Conservation (phyloP, 352 stramenopile genomes). For the Globisporangium takayamanum region DNA sequence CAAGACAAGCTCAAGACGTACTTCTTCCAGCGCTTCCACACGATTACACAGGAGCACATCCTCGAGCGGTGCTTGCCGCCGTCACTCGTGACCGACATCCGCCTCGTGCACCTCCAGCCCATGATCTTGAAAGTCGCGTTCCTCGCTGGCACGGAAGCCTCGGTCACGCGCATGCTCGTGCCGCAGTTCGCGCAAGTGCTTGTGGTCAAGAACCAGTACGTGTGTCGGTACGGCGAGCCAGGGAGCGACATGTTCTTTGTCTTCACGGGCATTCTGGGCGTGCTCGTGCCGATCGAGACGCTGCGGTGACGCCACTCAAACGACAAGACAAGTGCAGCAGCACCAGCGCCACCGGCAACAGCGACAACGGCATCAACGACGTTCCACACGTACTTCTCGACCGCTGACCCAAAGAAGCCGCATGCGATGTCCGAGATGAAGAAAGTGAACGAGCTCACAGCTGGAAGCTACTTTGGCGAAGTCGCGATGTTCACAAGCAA, state of each 20-base stretch:
- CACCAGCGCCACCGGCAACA: background rate
- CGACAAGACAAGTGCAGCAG: background rate
- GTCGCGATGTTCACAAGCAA: constrained; percentile 29
- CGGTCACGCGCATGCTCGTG: constrained; percentile 40
- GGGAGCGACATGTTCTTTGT: constrained; percentile 55
- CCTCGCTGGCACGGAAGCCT: constrained; percentile 29
- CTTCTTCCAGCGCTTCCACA: constrained; percentile 47
- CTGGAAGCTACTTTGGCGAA: constrained; percentile 36
- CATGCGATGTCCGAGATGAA: constrained; percentile 5
- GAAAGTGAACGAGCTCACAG: constrained; percentile 30
- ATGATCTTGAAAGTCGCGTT: constrained; percentile 56
- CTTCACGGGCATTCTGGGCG: constrained; percentile 34
- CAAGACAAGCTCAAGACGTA: constrained; percentile 35
- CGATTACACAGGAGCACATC: constrained; percentile 41
- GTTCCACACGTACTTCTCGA: too few relatives aligned
- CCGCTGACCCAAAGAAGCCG: background rate
- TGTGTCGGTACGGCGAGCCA: constrained; percentile 33
- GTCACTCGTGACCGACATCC: constrained; percentile 42
- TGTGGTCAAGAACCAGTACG: constrained; percentile 25
- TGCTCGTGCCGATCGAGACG: constrained; percentile 16
- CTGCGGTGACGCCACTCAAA: background rate
- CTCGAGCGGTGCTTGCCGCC: constrained; percentile 36
- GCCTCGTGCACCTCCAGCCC: constrained; percentile 33
- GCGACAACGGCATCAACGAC: constrained; percentile 1
- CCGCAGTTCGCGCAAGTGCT: constrained; percentile 36